Evolutionary conservation across 2,329 filamentous ascomycete species (phyloP), one percentile per base, ranked within the genome.

Genomic region (Zasmidium angulare): DNA sequence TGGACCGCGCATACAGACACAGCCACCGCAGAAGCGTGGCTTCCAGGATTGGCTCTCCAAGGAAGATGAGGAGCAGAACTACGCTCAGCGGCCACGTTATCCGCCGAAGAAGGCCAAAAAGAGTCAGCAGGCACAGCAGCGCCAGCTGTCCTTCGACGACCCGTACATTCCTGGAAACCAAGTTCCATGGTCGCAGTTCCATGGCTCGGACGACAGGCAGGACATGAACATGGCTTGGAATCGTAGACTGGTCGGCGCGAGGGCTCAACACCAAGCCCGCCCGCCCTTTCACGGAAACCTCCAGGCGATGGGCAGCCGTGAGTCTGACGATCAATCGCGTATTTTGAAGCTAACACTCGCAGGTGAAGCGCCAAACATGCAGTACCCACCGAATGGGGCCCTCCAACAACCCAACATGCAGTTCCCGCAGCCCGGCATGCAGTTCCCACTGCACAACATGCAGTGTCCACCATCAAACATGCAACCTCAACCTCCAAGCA

Each of bases 1-100:
- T n/a, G n/a, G n/a, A n/a, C n/a, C n/a, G n/a, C n/a, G n/a, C n/a
- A n/a, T n/a, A n/a, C n/a, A n/a, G n/a, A n/a, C n/a, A n/a, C n/a
- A n/a, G n/a, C 68, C 77, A n/a, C 68, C 75, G 4, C 74, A 78
- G 52, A 77, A 79, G 22, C 79, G 80, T 10, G 75, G 81, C 6
- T 93, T 96, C 47, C 89, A 90, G 46, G 91, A 96, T 75, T 96
- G 92, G 89, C 85, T 85, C 1, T 87, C 85, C 51, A 89, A 91
- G n/a, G 91, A 96, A 66, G 90, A 96, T 57, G 91, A 91, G 69
- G 82, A 84, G 24, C 83, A 85, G 65, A 82, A 91, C 72, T 66
- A 66, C 46, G 63, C 66, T 26, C 54, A 65, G 51, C 81, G 79
- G 20, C 84, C 89, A 69, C 89, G 71, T 86, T 90, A 52, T 90